Evolutionary conservation across 2,329 filamentous ascomycete species (phyloP).

Genomic region (Clonostachys rhizophaga): DNA sequence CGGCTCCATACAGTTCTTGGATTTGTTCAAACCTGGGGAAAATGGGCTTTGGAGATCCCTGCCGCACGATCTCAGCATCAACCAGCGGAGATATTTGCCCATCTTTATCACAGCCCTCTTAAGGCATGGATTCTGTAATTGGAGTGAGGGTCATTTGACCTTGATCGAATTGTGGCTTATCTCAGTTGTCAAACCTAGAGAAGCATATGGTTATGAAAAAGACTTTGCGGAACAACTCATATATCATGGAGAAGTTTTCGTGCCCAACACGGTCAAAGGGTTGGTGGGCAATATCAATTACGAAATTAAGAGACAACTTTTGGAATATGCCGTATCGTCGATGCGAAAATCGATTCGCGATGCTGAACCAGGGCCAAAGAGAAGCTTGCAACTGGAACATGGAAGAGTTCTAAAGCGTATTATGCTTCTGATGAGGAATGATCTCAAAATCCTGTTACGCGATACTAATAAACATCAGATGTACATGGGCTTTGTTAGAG

Average conservation of each 20-base stretch:
- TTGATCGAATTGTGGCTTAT: conserved; percentile 48
- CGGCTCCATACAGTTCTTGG: conserved; percentile 34
- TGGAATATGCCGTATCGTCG: conserved; percentile 39
- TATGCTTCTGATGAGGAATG: conserved; percentile 50
- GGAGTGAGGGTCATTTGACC: conserved; percentile 33
- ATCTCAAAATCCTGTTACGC: conserved; percentile 33
- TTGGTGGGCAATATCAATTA: conserved; percentile 38
- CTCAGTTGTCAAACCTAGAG: conserved; percentile 43
- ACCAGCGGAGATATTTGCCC: conserved; percentile 38
- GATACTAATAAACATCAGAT: conserved; percentile 33
- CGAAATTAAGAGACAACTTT: conserved; percentile 39
- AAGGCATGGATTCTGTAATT: conserved; percentile 34
- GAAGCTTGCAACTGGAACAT: conserved; percentile 31
- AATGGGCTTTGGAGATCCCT: conserved; percentile 43
- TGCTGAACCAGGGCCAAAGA: conserved; percentile 25
- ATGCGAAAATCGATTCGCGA: conserved; percentile 45
- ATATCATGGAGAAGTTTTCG: conserved; percentile 31
- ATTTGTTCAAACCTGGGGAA: conserved; percentile 40
- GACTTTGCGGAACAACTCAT: conserved; percentile 41
- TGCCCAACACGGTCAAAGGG: conserved; percentile 31
- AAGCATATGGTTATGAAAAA: conserved; percentile 41
- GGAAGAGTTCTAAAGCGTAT: conserved; percentile 34
- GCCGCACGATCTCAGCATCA: conserved; percentile 29
- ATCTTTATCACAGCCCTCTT: conserved; percentile 48
- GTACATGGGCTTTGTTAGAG: conserved; percentile 47